Conservation (phyloP, 2,329 filamentous ascomycete species). For the Trichoderma lentiforme region DNA sequence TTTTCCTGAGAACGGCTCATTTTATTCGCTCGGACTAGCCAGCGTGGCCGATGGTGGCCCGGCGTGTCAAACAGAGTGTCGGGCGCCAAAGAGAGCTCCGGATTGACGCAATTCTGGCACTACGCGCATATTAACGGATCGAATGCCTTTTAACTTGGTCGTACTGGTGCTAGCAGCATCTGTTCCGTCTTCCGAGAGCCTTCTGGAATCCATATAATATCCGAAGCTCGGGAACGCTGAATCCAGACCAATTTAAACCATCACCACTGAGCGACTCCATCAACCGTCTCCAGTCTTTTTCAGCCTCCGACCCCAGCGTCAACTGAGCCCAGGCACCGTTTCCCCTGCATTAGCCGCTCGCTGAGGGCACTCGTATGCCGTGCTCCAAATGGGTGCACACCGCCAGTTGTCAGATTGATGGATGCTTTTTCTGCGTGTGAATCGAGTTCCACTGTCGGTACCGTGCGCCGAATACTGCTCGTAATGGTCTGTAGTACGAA, state of each 20-base stretch:
- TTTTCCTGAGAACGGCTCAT: not conserved
- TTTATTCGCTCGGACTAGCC: not conserved
- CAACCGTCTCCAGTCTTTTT: not conserved
- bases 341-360: constrained; percentile 17
- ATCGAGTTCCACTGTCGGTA: not conserved
- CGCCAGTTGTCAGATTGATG: constrained; percentile 4
- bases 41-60: not conserved
- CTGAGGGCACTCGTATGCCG: not conserved
- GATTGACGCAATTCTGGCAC: not conserved
- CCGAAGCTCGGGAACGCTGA: not conserved
- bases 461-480: not conserved
- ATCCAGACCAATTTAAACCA: not conserved
- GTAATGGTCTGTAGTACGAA: not conserved
- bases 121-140: not conserved
- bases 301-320: not conserved
- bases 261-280: not conserved
- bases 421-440: not conserved
- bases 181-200: not conserved
- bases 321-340: not conserved
- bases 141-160: not conserved
- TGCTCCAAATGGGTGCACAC: not conserved
- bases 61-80: constrained; percentile 5
- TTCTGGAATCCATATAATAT: not conserved
- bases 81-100: not conserved
- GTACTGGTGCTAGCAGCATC: not conserved